These are phyloP conservation scores for Tetradesmus obliquus DNA, from an alignment of 139 green algal genomes.

Conservation along the genomic window DNA sequence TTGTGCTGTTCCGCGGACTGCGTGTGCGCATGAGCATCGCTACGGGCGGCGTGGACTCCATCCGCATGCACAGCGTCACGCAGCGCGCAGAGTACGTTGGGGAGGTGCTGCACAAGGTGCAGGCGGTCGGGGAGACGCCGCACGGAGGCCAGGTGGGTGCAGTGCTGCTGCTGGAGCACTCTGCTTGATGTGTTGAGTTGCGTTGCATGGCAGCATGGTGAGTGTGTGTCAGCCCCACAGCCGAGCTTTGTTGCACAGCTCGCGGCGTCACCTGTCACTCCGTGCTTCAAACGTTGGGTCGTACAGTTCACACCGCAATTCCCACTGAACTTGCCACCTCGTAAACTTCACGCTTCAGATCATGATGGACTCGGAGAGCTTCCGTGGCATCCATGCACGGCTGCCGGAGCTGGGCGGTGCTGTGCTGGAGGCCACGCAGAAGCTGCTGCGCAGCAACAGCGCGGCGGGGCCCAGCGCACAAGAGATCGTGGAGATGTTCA, in stretches of 20 bases:
- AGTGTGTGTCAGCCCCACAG: too few relatives aligned
- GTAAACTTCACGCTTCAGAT: too few relatives aligned
- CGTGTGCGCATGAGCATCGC: slow-evolving; percentile 60
- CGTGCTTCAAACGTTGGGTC: too few relatives aligned
- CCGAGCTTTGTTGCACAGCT: too few relatives aligned
- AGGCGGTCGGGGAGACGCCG: slow-evolving; percentile 69
- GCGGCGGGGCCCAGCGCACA: neutral
- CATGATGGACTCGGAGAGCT: slow-evolving; percentile 49
- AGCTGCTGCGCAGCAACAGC: slow-evolving; percentile 28
- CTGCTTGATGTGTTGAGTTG: too few relatives aligned
- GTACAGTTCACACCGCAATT: too few relatives aligned
- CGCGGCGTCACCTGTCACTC: too few relatives aligned
- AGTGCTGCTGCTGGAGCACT: too few relatives aligned
- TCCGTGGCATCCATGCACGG: slow-evolving; percentile 50
- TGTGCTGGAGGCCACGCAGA: slow-evolving; percentile 43
- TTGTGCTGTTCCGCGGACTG: slow-evolving; percentile 55
- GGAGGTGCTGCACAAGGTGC: slow-evolving; percentile 61
- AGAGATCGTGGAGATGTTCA: slow-evolving; percentile 18
- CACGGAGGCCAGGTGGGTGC: slow-evolving; percentile 66
- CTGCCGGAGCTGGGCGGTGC: slow-evolving; percentile 45
- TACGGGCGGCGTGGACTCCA: slow-evolving; percentile 59
- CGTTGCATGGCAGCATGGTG: too few relatives aligned
- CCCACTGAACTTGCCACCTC: too few relatives aligned
- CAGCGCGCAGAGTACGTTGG: slow-evolving; percentile 72
- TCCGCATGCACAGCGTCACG: slow-evolving; percentile 69